Evolutionary conservation across 2,329 filamentous ascomycete species (phyloP).

Genomic region (Atkinsonella texensis): DNA sequence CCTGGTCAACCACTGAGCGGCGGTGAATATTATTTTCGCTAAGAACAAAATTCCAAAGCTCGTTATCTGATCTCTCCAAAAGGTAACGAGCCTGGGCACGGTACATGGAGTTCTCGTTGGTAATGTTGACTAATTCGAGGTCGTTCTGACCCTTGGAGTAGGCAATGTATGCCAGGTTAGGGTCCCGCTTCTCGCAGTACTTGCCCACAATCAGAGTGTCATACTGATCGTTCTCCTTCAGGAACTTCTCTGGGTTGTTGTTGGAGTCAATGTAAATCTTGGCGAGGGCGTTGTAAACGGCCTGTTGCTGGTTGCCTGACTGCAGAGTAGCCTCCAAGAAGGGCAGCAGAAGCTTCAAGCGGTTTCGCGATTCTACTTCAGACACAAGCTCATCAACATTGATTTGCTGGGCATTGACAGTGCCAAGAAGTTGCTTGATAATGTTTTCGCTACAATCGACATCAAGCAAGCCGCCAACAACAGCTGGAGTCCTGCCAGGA

Average conservation of each 20-base stretch:
- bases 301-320: slow-evolving; percentile 87
- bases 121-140: slow-evolving; percentile 91
- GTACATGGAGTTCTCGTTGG: slow-evolving; percentile 99
- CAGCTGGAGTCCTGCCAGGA: slow-evolving; percentile 77
- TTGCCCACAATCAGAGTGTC: slow-evolving; percentile 87
- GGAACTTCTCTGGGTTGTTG: slow-evolving; percentile 94
- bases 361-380: slow-evolving; percentile 92
- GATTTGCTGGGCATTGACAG: slow-evolving; percentile 72
- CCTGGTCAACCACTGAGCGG: slow-evolving; percentile 87
- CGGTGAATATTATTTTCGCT: slow-evolving; percentile 94
- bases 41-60: slow-evolving; percentile 91
- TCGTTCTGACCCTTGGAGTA: slow-evolving; percentile 97
- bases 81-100: slow-evolving; percentile 93
- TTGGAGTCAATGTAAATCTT: slow-evolving; percentile 99
- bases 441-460: slow-evolving; percentile 95
- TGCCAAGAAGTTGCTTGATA: slow-evolving; percentile 82
- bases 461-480: slow-evolving; percentile 85
- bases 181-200: slow-evolving; percentile 98
- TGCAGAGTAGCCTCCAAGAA: slow-evolving; percentile 91
- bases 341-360: slow-evolving; percentile 85
- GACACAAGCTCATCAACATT: slow-evolving; percentile 89
- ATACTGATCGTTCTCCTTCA: slow-evolving; percentile 95
- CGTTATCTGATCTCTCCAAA: slow-evolving; percentile 74
- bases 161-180: slow-evolving; percentile 87
- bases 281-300: slow-evolving; percentile 90